phyloP scores from a whole-genome alignment of 192 early-diverging fungal genomes.

The Mortierella hygrophila region DNA sequence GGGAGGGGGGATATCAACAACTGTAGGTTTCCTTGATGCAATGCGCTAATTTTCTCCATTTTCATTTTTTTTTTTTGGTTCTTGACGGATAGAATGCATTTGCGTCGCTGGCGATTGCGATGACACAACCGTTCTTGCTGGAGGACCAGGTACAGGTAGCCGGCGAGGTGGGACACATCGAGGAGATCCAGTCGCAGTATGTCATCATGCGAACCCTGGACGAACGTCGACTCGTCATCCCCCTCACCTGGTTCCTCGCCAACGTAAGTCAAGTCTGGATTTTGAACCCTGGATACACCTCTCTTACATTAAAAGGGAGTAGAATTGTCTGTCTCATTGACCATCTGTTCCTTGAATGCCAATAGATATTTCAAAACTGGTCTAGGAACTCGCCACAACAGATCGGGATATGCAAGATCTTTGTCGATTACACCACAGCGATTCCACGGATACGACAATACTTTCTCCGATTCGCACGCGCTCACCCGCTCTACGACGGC shows the following conservation, averaged over 20 bases:
- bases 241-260: constrained; percentile 52
- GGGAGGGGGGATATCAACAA: neutral
- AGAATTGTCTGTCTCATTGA: no score
- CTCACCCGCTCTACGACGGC: constrained; percentile 35
- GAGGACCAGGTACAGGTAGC: constrained; percentile 54
- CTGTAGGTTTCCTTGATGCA: neutral
- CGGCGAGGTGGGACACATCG: constrained; percentile 50
- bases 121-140: constrained; percentile 58
- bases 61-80: neutral
- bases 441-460: constrained; percentile 41
- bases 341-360: neutral
- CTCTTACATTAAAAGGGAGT: no score
- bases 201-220: constrained; percentile 54
- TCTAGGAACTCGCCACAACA: constrained; percentile 48
- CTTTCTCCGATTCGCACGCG: constrained; percentile 43
- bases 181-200: constrained; percentile 60
- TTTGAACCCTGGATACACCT: no score
- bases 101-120: constrained; percentile 57
- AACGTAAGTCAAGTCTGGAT: constrained; percentile 33
- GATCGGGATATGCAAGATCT: constrained; percentile 49
- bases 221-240: constrained; percentile 54
- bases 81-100: constrained; percentile 39
- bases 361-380: constrained; percentile 57
- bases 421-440: constrained; percentile 22
- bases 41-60: neutral